A percentile compares a stretch with the other conserved stretches of the same genome.
Conservation (phyloP, 78 protist genomes). For the Dictyostelium purpureum region DNA sequence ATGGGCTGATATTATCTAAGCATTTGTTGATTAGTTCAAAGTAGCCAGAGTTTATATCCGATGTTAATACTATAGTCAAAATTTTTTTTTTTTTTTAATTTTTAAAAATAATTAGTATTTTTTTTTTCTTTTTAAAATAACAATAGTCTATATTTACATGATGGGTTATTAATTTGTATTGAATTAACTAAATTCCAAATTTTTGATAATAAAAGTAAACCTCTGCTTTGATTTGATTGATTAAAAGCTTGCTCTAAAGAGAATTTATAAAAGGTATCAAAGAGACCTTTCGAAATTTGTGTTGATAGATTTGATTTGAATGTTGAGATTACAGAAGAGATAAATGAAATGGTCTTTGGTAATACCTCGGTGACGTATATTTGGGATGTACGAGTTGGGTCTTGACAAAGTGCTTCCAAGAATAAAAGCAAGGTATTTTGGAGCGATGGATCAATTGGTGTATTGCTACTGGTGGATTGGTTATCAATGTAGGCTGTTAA, state of each 20-base stretch:
- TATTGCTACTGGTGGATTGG: not conserved
- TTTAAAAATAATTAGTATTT: not conserved
- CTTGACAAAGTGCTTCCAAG: not conserved
- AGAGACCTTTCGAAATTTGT: not conserved
- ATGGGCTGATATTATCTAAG: not conserved
- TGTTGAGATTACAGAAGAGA: not conserved
- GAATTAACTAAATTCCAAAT: not conserved
- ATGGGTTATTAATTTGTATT: not conserved
- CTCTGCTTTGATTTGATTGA: not conserved
- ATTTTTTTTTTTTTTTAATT: too few species aligned
- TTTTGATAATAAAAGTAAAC: not conserved
- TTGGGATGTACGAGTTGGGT: not conserved
- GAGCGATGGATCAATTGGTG: not conserved
- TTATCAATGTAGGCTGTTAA: not conserved
- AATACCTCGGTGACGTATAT: not conserved
- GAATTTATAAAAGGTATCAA: not conserved
- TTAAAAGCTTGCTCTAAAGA: not conserved
- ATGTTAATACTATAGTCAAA: not conserved
- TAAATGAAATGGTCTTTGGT: conserved; percentile 4
- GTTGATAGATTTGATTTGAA: not conserved
- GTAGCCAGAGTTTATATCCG: not conserved
- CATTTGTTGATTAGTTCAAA: not conserved
- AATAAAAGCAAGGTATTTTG: not conserved
- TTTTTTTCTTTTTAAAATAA: not conserved
- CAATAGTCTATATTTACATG: not conserved